These are phyloP conservation scores for Nicotiana otophora DNA, from an alignment of 257 asterid genomes.

Conservation along the genomic window DNA sequence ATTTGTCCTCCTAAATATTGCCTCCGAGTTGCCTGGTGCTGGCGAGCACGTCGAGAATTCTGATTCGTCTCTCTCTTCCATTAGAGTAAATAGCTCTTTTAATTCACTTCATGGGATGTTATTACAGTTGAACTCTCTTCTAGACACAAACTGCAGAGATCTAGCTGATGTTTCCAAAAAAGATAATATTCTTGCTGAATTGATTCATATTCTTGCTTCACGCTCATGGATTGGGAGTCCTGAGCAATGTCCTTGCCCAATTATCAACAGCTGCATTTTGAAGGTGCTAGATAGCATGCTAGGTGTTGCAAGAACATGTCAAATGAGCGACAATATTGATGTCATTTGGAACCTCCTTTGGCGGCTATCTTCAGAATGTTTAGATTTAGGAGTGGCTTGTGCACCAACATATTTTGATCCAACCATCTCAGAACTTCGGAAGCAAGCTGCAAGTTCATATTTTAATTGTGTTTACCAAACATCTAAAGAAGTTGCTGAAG, in stretches of 20 bases:
- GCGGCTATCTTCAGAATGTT: constrained; percentile 67
- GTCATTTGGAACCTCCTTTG: constrained; percentile 63
- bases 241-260: constrained; percentile 65
- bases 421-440: constrained; percentile 70
- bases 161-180: constrained; percentile 60
- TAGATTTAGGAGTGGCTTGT: constrained; percentile 46
- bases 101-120: constrained; percentile 84
- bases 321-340: constrained; percentile 37
- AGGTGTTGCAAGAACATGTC: constrained; percentile 60
- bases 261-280: constrained; percentile 55
- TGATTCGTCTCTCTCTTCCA: constrained; percentile 18
- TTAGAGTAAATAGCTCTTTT: constrained; percentile 31
- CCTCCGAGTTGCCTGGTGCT: constrained; percentile 60
- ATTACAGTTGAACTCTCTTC: constrained; percentile 73
- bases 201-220: constrained; percentile 45
- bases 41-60: constrained; percentile 13
- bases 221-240: constrained; percentile 78
- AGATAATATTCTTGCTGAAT: constrained; percentile 47
- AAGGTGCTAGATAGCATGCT: constrained; percentile 76
- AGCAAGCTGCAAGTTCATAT: constrained; percentile 82
- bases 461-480: constrained; percentile 69
- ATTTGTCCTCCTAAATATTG: constrained; percentile 51
- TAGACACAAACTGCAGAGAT: constrained; percentile 71
- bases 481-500: constrained; percentile 48
- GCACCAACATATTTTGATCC: constrained; percentile 58